These are phyloP conservation scores for maize (Zea mays) DNA, from an alignment of 176 grass and related monocot genomes.

Conservation along the genomic window DNA sequence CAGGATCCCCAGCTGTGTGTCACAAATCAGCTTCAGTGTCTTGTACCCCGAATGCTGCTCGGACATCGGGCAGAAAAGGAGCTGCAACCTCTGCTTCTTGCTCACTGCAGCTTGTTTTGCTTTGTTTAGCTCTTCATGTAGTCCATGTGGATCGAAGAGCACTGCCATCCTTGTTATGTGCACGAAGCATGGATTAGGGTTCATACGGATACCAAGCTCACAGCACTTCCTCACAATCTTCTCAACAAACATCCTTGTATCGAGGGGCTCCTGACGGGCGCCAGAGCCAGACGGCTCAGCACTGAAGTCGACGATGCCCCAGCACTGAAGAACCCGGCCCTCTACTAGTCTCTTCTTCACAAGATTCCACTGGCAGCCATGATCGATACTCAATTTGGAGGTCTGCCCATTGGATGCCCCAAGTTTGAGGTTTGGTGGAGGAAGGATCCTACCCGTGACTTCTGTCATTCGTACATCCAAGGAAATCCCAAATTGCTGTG, in stretches of 20 bases:
- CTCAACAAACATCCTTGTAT: constrained; percentile 25
- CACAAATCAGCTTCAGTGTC: constrained; percentile 55
- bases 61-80: constrained; percentile 61
- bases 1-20: constrained; percentile 59
- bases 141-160: constrained; percentile 2
- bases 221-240: constrained; percentile 40
- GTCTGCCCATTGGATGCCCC: constrained; percentile 19
- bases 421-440: constrained; percentile 48
- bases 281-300: background rate
- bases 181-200: background rate
- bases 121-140: constrained; percentile 32
- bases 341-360: constrained; percentile 35
- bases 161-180: constrained; percentile 18
- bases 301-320: constrained; percentile 66
- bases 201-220: constrained; percentile 45
- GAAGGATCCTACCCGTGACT: constrained; percentile 51
- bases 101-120: constrained; percentile 26
- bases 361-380: constrained; percentile 58
- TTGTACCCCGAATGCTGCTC: constrained; percentile 55
- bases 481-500: constrained; percentile 48
- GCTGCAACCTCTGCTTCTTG: constrained; percentile 35
- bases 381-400: constrained; percentile 27
- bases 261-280: background rate
- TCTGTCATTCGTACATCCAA: constrained; percentile 52
- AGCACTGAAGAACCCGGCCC: constrained; percentile 39